Conservation (phyloP, 371 early-diverging fungal genomes). For the Coemansia sp. region DNA sequence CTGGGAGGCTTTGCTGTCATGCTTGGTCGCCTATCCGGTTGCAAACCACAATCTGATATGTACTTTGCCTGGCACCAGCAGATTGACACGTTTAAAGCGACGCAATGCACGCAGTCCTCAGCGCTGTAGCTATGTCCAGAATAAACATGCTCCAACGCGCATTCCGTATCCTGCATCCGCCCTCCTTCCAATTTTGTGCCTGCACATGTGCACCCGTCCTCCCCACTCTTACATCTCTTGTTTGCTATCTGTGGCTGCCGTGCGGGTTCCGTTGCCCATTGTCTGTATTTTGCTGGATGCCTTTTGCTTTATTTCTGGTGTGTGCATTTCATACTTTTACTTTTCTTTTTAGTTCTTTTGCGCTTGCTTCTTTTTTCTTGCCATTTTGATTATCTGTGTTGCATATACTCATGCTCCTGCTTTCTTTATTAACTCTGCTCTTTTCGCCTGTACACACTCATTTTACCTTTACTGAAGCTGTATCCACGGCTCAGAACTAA, state of each 20-base stretch:
- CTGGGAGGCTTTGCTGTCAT: too few species aligned
- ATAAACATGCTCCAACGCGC: not conserved
- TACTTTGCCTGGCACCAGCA: not conserved
- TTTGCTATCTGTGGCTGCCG: not conserved
- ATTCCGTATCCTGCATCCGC: not conserved
- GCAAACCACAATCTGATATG: not conserved
- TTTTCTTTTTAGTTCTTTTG: not conserved
- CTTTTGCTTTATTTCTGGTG: not conserved
- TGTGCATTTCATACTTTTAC: not conserved
- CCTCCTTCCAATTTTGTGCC: slow-evolving; percentile 1
- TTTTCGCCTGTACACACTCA: not conserved
- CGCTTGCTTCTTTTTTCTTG: not conserved
- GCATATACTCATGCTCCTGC: slow-evolving; percentile 1
- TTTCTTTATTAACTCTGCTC: not conserved
- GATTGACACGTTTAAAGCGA: slow-evolving; percentile 2
- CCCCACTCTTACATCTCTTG: not conserved
- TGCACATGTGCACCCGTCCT: slow-evolving; percentile 3
- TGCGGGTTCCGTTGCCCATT: not conserved
- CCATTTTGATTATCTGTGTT: not conserved
- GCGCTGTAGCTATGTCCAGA: slow-evolving; percentile 4
- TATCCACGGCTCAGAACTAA: not conserved
- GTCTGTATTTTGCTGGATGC: not conserved
- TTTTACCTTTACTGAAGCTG: not conserved
- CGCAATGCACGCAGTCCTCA: slow-evolving; percentile 5
- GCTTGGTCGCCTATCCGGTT: not conserved